These are phyloP conservation scores for Hyphodiscus sp. DNA, from an alignment of 2,329 filamentous ascomycete species.

Conservation along the genomic window DNA sequence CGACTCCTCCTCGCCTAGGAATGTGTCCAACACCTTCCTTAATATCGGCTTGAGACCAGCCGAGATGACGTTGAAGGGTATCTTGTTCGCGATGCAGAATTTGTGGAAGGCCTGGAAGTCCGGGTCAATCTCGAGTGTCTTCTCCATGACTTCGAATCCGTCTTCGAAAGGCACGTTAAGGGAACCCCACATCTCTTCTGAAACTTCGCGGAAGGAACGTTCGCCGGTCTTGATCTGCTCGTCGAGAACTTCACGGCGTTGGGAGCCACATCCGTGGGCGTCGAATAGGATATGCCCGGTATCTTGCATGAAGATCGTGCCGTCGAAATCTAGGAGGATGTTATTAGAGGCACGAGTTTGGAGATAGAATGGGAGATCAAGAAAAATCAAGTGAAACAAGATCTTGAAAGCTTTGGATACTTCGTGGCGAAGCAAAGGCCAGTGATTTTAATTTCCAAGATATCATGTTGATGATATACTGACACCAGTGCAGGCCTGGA, in stretches of 20 bases:
- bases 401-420: background rate
- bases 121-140: constrained; percentile 54
- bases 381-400: background rate
- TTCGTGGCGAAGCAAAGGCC: too few species aligned
- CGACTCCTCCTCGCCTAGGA: constrained; percentile 54
- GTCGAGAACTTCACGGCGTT: constrained; percentile 50
- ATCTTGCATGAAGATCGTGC: constrained; percentile 67
- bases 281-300: constrained; percentile 65
- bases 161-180: constrained; percentile 61
- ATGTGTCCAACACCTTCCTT: constrained; percentile 54
- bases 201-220: constrained; percentile 62
- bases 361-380: background rate
- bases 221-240: constrained; percentile 59
- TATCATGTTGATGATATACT: too few species aligned
- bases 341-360: background rate
- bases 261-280: constrained; percentile 53
- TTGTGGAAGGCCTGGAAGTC: constrained; percentile 59
- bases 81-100: constrained; percentile 55
- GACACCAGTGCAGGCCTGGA: too few species aligned
- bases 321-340: constrained; percentile 53
- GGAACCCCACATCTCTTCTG: constrained; percentile 65
- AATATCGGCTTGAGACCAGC: constrained; percentile 61
- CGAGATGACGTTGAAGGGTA: constrained; percentile 65
- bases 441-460: too few species aligned
- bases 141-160: constrained; percentile 58